These are phyloP conservation scores for Kandelia obovata DNA, from an alignment of 345 rosid genomes.

Conservation along the genomic window DNA sequence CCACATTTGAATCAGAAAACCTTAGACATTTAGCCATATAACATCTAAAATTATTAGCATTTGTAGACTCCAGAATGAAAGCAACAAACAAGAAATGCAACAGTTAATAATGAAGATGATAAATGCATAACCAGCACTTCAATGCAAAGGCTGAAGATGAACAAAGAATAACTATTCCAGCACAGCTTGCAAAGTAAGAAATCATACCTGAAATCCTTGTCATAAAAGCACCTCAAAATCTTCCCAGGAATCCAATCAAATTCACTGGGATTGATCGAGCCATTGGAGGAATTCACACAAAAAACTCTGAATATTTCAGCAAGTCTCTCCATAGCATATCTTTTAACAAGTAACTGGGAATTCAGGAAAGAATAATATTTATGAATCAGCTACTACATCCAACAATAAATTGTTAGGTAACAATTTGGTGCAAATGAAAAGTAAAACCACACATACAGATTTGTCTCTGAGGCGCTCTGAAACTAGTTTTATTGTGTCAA, in stretches of 20 bases:
- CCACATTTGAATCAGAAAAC: constrained; percentile 2
- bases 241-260: constrained; percentile 98
- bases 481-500: constrained; percentile 68
- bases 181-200: constrained; percentile 5
- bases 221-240: constrained; percentile 87
- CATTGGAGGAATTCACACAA: constrained; percentile 51
- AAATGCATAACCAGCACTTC: too few species aligned
- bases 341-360: constrained; percentile 77
- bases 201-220: constrained; percentile 85
- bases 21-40: constrained; percentile 4
- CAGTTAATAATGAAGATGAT: too few species aligned
- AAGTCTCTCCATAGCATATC: constrained; percentile 82
- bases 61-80: too few species aligned
- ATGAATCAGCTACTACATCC: constrained; percentile 9
- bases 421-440: constrained; percentile 12
- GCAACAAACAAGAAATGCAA: too few species aligned
- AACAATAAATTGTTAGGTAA: constrained; percentile 17
- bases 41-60: background rate
- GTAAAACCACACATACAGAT: constrained; percentile 57
- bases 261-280: constrained; percentile 40
- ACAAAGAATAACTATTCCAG: background rate
- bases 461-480: constrained; percentile 95
- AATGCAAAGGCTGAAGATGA: background rate
- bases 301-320: constrained; percentile 68
- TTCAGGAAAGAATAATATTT: constrained; percentile 12